Base-by-base conservation (phyloP, 805 yeast species). In the Yamadazyma insecticola region DNA sequence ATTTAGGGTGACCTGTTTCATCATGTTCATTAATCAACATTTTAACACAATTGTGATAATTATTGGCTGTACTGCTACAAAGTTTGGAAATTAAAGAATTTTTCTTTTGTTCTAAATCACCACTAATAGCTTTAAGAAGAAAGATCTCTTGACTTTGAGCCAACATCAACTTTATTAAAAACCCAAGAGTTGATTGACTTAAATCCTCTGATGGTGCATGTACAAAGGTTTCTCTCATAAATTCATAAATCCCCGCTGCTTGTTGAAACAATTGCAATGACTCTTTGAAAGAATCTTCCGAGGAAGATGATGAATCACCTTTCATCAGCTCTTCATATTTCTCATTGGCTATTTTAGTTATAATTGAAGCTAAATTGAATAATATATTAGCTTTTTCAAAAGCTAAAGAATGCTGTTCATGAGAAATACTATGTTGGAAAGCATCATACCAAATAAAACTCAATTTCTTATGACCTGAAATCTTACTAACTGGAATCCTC, bases 111-210 rank as follows among this genome's bases (percentile, higher is more conserved):
- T 70, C 72, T 6, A 72, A 51, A 33, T 70, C 75, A 6, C 65
- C 69, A 35, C 61, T 67, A 22, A 86, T 50, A 6, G 77, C 74
- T 41, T 76, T 81, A 47, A 79, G 52, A 3, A 81, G 58, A 51
- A 90, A 89, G 5, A 82, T 71, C 43, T 92, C 96, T 51, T 89
- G 96, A 3, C 92, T 86, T 53, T 90, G 96, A 0, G 94, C 92
- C 33, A 87, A 62, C 75, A 81, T 76, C 33, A 89, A 53, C 41
- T 70, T 71, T 11, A 69, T 53, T 30, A 90, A 66, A 21, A 85
- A 79, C 24, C 69, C 67, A 7, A 85, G 74, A 1, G 86, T 77
- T 14, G 80, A 75, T 20, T 81, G 82, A 37, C 72, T 66, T 29
- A 89, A 60, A 55, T 90, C 98, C 4, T 70, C 63, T 4, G 88